Evolutionary conservation across 1,284 basidiomycete genomes (phyloP), one percentile per base, ranked within the genome.

Genomic region (Cryptococcus sp.): DNA sequence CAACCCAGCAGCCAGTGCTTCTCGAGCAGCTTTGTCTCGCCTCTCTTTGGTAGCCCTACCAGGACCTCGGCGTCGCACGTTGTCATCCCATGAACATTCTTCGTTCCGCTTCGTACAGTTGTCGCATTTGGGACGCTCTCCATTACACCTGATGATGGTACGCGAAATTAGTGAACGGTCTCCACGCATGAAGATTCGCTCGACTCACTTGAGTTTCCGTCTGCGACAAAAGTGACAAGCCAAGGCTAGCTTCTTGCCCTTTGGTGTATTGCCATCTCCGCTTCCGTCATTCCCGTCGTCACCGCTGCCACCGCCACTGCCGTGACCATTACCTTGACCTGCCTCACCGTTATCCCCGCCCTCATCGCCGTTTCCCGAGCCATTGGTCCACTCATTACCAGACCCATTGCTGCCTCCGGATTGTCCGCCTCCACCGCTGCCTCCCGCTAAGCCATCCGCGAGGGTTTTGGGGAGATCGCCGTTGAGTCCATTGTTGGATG

Each of bases 181-280:
- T 47, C 22, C 27, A 16, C 17, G 15, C 48, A 5, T 15, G 17
- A 31, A 35, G n/a, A 25, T n/a, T 41, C 19, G 19, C 20, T 4
- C 19, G 13, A 75, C 77, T 68, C 63, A 80, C 76, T 78, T 80
- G 53, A 79, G 71, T 60, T 80, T 80, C 40, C 79, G 64, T 23
- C 78, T 70, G 19, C 79, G 68, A 53, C 79, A 80, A 59, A 80
- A 80, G 60, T 80, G 79, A 62, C 79, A 80, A 3, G 79, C 79
- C 8, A 80, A 56, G n/a, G 72, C 61, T 11, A 77, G 65, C 64
- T 79, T 79, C 60, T 73, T 75, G 23, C 54, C 54, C 47, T 50
- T 61, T 25, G 41, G 31, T 23, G 11, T 31, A 44, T 20, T 42
- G 16, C 52, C 51, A 38, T 49, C 56, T 13, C 35, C 31, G 20